These are phyloP conservation scores for Dendrothele bispora DNA, from an alignment of 768 basidiomycete genomes.

Conservation along the genomic window DNA sequence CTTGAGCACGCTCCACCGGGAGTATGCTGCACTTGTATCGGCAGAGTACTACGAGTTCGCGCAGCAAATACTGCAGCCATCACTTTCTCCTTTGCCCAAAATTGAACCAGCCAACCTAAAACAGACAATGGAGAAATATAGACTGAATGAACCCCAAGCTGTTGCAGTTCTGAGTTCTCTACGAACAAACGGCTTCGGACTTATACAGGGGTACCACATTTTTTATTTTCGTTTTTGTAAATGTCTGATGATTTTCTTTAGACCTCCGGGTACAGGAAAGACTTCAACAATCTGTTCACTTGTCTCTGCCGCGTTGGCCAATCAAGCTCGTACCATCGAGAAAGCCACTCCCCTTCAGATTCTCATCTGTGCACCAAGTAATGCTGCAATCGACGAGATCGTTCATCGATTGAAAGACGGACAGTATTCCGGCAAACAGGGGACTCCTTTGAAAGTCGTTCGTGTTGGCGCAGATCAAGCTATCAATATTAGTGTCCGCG, in stretches of 20 bases:
- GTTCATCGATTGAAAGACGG: slow-evolving; percentile 81
- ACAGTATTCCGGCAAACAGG: slow-evolving; percentile 49
- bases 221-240: background rate
- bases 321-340: slow-evolving; percentile 51
- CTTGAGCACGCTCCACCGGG: slow-evolving; percentile 87
- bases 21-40: slow-evolving; percentile 84
- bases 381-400: slow-evolving; percentile 98
- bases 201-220: slow-evolving; percentile 86
- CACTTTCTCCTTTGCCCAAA: slow-evolving; percentile 46
- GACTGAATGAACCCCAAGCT: slow-evolving; percentile 94
- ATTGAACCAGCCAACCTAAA: slow-evolving; percentile 53
- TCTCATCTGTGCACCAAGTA: slow-evolving; percentile 94
- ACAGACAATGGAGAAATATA: slow-evolving; percentile 65
- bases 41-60: slow-evolving; percentile 82
- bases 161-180: slow-evolving; percentile 80
- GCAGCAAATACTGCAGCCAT: slow-evolving; percentile 67
- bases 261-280: slow-evolving; percentile 98
- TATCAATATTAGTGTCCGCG: slow-evolving; percentile 78
- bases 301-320: slow-evolving; percentile 78
- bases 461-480: slow-evolving; percentile 80
- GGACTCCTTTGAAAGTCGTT: slow-evolving; percentile 79
- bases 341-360: slow-evolving; percentile 56
- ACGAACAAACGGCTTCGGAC: slow-evolving; percentile 70
- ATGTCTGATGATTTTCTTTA: slow-evolving; percentile 25
- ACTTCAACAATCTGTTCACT: slow-evolving; percentile 97